Evolutionary conservation across 768 basidiomycete genomes (phyloP).

Genomic region (Roridomyces roridus): DNA sequence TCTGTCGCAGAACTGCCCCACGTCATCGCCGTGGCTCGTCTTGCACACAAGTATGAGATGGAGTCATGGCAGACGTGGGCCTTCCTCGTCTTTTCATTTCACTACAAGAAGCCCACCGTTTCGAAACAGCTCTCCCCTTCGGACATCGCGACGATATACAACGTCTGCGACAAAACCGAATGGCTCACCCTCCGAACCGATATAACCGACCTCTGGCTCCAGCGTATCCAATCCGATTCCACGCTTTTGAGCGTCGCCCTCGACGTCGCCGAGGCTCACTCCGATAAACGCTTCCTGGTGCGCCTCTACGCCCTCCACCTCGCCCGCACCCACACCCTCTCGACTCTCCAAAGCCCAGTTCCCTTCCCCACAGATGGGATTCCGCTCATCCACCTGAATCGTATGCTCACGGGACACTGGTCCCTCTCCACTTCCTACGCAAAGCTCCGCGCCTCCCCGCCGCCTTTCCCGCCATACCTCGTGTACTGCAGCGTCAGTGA

Average conservation of each 20-base stretch:
- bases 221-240: background rate
- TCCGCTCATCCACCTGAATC: background rate
- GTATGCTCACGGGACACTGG: slow-evolving; percentile 1
- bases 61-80: slow-evolving; percentile 5
- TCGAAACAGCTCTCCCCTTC: background rate
- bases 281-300: background rate
- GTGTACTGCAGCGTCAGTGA: too few relatives aligned
- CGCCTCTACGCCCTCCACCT: background rate
- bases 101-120: background rate
- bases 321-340: background rate
- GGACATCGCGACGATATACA: background rate
- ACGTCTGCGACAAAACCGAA: background rate
- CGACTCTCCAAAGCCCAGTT: background rate
- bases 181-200: background rate
- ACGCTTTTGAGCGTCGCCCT: background rate
- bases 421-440: background rate
- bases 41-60: slow-evolving; percentile 16
- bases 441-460: too few relatives aligned
- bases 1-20: background rate
- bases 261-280: slow-evolving; percentile 1
- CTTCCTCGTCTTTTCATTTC: background rate
- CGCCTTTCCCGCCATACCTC: too few relatives aligned
- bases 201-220: background rate
- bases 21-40: background rate
- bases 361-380: background rate